phyloP scores from a whole-genome alignment of 129 eudicot species.

The Flaveria linearis region DNA sequence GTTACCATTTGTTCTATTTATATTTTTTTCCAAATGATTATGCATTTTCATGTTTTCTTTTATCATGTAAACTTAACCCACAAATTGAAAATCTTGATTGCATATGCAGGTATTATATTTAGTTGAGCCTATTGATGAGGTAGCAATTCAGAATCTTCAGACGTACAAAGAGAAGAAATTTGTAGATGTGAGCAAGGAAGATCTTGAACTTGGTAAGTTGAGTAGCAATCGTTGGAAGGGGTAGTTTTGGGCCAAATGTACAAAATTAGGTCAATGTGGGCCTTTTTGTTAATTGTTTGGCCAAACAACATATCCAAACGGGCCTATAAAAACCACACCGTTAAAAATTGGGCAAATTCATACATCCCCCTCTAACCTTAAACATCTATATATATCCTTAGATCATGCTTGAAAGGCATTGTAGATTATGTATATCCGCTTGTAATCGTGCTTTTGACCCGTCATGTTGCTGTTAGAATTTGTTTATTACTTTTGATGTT shows the following conservation, averaged over 20 bases:
- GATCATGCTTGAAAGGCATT: too few relatives aligned
- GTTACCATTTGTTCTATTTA: too few relatives aligned
- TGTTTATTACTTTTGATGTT: too few relatives aligned
- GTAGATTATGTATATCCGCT: not conserved
- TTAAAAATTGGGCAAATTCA: too few relatives aligned
- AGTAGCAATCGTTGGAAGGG: not conserved
- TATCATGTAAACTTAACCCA: not conserved
- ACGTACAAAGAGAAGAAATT: constrained; percentile 93
- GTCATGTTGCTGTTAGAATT: too few relatives aligned
- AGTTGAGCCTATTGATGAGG: constrained; percentile 95
- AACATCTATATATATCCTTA: too few relatives aligned
- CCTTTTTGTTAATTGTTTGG: not conserved
- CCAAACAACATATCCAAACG: too few relatives aligned
- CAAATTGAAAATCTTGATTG: not conserved
- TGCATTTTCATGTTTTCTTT: not conserved
- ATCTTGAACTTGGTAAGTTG: constrained; percentile 88
- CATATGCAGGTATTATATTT: constrained; percentile 63
- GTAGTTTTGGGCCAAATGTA: not conserved
- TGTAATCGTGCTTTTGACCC: too few relatives aligned
- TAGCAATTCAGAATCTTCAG: constrained; percentile 86
- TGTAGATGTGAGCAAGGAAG: constrained; percentile 99
- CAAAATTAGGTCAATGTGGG: not conserved
- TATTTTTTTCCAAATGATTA: not conserved
- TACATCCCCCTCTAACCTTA: too few relatives aligned
- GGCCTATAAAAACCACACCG: too few relatives aligned